Evolutionary conservation across 305 asterid species (phyloP), one percentile per base, ranked within the genome.

Genomic region (Solanum hybrid): DNA sequence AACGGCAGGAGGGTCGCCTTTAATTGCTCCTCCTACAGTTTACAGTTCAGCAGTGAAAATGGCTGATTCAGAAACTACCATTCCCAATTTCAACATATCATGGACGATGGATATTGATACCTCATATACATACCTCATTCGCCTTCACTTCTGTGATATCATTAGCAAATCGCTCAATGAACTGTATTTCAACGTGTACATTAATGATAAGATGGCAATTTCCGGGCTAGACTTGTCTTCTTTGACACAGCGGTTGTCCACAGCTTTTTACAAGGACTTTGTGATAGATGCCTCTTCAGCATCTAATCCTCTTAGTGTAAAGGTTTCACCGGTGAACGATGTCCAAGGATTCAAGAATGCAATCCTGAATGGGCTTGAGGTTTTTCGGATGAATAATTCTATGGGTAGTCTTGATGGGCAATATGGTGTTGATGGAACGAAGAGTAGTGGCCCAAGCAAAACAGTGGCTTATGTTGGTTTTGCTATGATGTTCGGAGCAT

Each of bases 401-500:
- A 94, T 95, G 13, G 99, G 97, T 79, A 95, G 98, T 86, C 89
- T 97, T 71, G 97, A 95, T 42, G 99, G 98, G 12, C 97, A 94
- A 77, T 95, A 90, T 60, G 98, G 97, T 17, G 91, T 91, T 4
- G 90, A 93, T 60, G 98, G 96, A 27, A 87, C 84, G 24, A 75
- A 78, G 24, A 89, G 71, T 1, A 94, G 93, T 38, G 87, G 94
- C 3, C 88, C 89, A 88, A 93, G 92, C 79, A 94, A 94, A 7
- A 92, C 98, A 1, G 98, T 96, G 5, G 98, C 98, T 3, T 95
- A 98, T 1, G 98, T 97, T 24, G 99, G 99, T 60, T 96, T 97
- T 84, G 98, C 99, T 3, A 96, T 97, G 99, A 97, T 96, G 99
- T 96, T 97, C 26, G 98, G 98, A 14, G 98, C 98, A 3, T 96